Evolutionary conservation across 257 asterid species (phyloP), one percentile per base, ranked within the genome.

Genomic region (Craterostigma plantagineum): DNA sequence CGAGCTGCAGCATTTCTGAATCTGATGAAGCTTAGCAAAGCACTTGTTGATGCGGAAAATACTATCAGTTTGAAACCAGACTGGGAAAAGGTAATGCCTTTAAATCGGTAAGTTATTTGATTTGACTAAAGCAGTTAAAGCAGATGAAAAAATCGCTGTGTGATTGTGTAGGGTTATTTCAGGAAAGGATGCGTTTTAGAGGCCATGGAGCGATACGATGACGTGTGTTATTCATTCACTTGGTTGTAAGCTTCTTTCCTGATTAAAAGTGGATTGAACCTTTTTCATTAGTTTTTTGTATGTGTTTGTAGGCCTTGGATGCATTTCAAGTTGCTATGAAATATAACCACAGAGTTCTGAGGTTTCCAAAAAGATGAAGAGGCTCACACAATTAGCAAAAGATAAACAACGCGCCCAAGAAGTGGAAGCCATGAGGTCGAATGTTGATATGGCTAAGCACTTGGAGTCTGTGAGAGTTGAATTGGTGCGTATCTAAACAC

Each of bases 1-100:
- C 95, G 96, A 40, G 94, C 94, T 35, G 99, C 99, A 10, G 96
- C 99, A 41, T 90, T 90, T 69, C 64, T 90, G 59, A 71, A 90
- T 62, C 61, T 90, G 91, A 86, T 77, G 38, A 90, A 90, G 64
- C 91, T 83, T 34, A 83, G 45, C 57, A 90, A 83, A 74, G 94
- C 99, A 33, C 82, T 90, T 62, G 73, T 72, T 30, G 99, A 90
- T 67, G 99, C 96, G 0, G 92, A 90, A 52, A 67, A 56, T 49
- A 83, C 99, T 34, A 71, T 90, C 64, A 75, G 55, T 46, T 65
- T 90, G 66, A 90, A 90, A 63, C 94, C 94, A 11, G 93, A 78
- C 36, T 90, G 99, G 99, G 99, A 90, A 59, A 90, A 90, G 91
- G 99, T 36, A 10, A 4, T 14, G 30, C 6, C 9, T 43, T 14